Base-by-base conservation (phyloP, 179 eudicot genomes). In the Drosera spatulata region DNA sequence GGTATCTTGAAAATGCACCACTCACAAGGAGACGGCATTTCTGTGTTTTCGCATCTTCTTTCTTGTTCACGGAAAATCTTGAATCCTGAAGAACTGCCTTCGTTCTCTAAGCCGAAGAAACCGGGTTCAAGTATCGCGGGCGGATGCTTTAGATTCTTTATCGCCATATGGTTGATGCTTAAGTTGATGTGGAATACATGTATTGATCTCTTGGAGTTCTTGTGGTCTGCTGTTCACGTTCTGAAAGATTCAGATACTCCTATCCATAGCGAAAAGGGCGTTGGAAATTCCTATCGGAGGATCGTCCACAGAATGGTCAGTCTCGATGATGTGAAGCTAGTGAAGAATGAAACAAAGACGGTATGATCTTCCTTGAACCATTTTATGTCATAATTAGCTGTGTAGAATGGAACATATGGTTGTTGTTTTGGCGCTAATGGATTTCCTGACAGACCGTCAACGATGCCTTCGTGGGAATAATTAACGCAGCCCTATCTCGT, bases 11-110 rank as follows among this genome's bases (percentile, higher is more conserved):
- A 85, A 14, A 48, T 85, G 33, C 94, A 88, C 66, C 96, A 88
- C 56, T 85, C 90, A 0, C 43, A 85, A 4, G 96, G 96, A 4
- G 96, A 88, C 47, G 96, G 94, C 9, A 66, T 79, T 4, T 88
- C 96, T 4, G 73, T 88, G 12, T 75, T 80, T 41, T 83, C 96
- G n/a, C 82, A 85, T 1, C 55, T 81, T 39, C 74, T 81, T 41
- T 85, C 96, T 12, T 81, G 87, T 43, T 69, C 85, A 3, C 71
- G 85, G 9, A 71, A 79, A 56, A 61, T 58, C 2, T n/a, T n/a
- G n/a, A 82, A 88, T 67, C 83, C 80, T 0, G 55, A 64, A 10
- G 62, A 73, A 6, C 12, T 74, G 55, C 82, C 82, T 4, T 61
- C 82, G 5, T 63, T 77, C 8, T 76, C 78, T 0, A 59, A 22